Evolutionary conservation across 1,284 basidiomycete genomes (phyloP).

Genomic region (Irpex sp.): DNA sequence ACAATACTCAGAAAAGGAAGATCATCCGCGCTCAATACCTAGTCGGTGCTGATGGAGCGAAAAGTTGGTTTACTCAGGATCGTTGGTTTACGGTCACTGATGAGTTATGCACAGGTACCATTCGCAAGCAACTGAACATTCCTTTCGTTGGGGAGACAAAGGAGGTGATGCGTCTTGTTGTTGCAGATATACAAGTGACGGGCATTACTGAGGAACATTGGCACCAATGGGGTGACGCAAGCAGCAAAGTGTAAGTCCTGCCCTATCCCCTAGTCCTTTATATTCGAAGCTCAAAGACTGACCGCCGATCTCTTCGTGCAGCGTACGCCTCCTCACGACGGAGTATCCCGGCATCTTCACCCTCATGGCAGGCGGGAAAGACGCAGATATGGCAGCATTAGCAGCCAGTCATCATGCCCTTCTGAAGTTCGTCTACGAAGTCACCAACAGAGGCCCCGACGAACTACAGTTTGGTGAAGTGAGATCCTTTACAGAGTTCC

Average conservation of each 20-base stretch:
- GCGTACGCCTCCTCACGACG: background rate
- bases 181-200: constrained; percentile 16
- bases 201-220: constrained; percentile 16
- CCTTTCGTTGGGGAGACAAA: constrained; percentile 21
- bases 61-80: background rate
- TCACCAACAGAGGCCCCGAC: background rate
- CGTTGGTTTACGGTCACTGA: background rate
- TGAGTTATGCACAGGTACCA: constrained; percentile 4
- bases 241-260: constrained; percentile 2
- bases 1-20: background rate
- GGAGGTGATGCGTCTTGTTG: constrained; percentile 15
- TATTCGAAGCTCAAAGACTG: background rate
- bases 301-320: background rate
- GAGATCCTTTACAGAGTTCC: background rate
- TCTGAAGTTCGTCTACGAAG: background rate
- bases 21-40: constrained; percentile 7
- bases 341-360: background rate
- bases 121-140: constrained; percentile 13
- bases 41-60: constrained; percentile 14
- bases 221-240: constrained; percentile 16
- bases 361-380: background rate
- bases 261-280: background rate
- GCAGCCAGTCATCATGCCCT: background rate
- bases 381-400: background rate
- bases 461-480: background rate